Base-by-base conservation (phyloP, 2,329 filamentous ascomycete genomes). In the Arthroderma sp. region DNA sequence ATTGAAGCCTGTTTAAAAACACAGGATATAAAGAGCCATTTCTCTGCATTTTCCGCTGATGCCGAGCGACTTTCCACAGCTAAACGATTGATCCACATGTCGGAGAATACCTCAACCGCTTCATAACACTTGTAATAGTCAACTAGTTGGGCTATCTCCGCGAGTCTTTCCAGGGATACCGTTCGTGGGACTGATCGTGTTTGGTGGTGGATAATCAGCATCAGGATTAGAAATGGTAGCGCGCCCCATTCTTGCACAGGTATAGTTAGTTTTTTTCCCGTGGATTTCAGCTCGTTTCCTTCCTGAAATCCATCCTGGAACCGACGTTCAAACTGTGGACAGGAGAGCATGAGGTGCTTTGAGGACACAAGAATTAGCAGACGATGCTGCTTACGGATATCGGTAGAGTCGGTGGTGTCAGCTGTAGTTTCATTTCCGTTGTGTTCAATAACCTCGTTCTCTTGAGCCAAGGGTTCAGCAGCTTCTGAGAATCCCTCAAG, bases 51-150 rank as follows among this genome's bases (percentile, higher is more conserved):
- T 5, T 37, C 9, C 6, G 11, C 10, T 3, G 8, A 6, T 6
- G 3, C 2, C 22, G 36, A 7, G 11, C 1, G 36, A 11, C 2
- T 5, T 15, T 3, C 5, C 3, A 8, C n/a, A 27, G 2, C 7
- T 1, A 37, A 3, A 4, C 7, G 1, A 6, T 22, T 4, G 33
- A 52, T 45, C 55, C 55, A 58, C 10, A 45, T 43, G 28, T 48
- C 39, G 3, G 41, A 28, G 28, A 53, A 48, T 2, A 52, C 29
- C 11, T 48, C 43, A 4, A 52, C 43, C 10, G 38, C 50, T 34
- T 54, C 51, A 22, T 49, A 44, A 36, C 52, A 54, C 3, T 50
- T 31, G 22, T 53, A 55, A n/a, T 55, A 54, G 36, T 56, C 55
- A 1, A 50, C 46, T 7, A 57, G 37, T 1, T 47, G 8, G 3